Evolutionary conservation across 2,329 filamentous ascomycete species (phyloP), one percentile per base, ranked within the genome.

Genomic region (Cladosporium cucumerinum): DNA sequence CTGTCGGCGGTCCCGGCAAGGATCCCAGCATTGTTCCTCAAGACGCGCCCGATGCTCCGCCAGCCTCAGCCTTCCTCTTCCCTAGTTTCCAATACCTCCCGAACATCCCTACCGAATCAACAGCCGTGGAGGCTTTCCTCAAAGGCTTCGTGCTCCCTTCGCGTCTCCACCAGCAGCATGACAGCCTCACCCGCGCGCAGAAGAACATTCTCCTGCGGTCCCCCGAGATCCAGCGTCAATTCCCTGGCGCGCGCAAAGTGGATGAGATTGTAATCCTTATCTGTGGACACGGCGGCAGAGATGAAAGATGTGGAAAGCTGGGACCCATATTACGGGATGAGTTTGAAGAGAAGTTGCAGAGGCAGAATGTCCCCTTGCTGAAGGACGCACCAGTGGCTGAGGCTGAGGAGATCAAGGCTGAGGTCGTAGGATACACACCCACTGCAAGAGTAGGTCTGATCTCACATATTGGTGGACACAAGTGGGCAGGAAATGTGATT

Each of bases 401-500:
- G 18, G 64, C 68, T 7, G 62, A 65, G 48, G 72, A 78, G n/a
- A 73, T 80, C 4, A 69, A 73, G 12, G 73, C 73, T 3, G 73
- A 75, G 8, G 70, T 71, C 14, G 54, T 68, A 18, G 72, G 66
- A 66, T 69, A 69, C 66, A 61, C 67, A 12, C 68, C 69, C 7
- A 79, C 82, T 0, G 89, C 87, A 1, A 80, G 87, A 57, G 84
- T 93, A 0, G 91, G 86, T 0, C 72, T 89, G 63, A 90, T 93
- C 63, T 92, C 88, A 66, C 92, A 96, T 72, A 88, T 96, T 61
- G 91, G 91, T 0, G 92, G 92, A 0, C 92, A 96, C 77, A 93
- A 93, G 75, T 94, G 89, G 74, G 92, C 92, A 0, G 92, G 92
- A 1, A 96, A 96, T 75, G 85, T 94, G 39, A 92, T 95, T 57